A percentile compares a stretch with the other conserved stretches of the same genome.
phyloP scores from a whole-genome alignment of 768 basidiomycete species.

The Mycena venus region DNA sequence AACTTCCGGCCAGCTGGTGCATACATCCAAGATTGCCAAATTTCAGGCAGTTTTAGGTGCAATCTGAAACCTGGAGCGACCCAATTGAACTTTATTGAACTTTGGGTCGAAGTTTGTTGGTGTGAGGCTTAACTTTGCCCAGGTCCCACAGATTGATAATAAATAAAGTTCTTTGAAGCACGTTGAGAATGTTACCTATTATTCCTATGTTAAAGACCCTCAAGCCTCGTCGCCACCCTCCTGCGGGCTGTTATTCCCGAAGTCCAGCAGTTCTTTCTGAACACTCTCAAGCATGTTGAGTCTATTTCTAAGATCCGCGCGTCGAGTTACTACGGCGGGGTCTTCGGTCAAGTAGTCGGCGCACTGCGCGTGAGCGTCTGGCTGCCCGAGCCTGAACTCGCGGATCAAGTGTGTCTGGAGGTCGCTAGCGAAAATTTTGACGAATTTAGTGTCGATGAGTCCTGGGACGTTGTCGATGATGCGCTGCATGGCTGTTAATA shows the following conservation, averaged over 20 bases:
- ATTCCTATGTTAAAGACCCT: too few species aligned
- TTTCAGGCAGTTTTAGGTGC: too few species aligned
- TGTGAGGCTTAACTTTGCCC: too few species aligned
- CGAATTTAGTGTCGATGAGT: constrained; percentile 46
- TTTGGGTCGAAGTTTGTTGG: too few species aligned
- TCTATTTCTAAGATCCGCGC: constrained; percentile 48
- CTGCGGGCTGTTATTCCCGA: neutral
- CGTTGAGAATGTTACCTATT: too few species aligned
- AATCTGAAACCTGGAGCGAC: too few species aligned
- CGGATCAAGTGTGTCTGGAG: constrained; percentile 49
- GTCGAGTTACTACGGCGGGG: constrained; percentile 46
- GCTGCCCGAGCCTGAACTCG: constrained; percentile 51
- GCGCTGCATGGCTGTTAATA: constrained; percentile 43
- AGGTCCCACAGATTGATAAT: too few species aligned
- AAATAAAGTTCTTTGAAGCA: too few species aligned
- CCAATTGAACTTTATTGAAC: too few species aligned
- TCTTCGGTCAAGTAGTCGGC: constrained; percentile 60
- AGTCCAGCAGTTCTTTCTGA: constrained; percentile 45
- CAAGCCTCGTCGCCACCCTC: too few species aligned
- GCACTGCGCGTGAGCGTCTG: constrained; percentile 50
- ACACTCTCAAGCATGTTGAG: constrained; percentile 55
- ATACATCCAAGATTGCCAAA: too few species aligned
- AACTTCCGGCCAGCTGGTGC: too few species aligned
- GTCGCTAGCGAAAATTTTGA: constrained; percentile 44
- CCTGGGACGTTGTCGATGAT: constrained; percentile 59